Percentiles rank a stretch among this genome's conserved stretches.
These are phyloP conservation scores for Saccharomyces paradoxus DNA, from an alignment of 805 yeast genomes.

Conservation along the genomic window DNA sequence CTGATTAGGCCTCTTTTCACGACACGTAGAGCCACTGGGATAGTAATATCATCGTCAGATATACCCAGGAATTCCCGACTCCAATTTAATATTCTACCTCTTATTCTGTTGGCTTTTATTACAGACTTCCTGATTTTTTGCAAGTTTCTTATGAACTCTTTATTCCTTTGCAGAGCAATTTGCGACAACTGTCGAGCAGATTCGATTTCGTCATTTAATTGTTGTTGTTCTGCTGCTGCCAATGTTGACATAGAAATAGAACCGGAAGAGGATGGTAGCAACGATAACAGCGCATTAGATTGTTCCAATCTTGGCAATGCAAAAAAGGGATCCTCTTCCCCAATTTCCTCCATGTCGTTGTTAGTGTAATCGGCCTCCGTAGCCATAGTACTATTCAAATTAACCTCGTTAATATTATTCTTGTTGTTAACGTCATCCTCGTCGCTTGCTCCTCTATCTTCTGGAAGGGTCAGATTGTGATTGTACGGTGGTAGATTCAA, in stretches of 20 bases:
- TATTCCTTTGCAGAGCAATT: constrained; percentile 72
- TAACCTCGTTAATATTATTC: constrained; percentile 2
- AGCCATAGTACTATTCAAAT: background rate
- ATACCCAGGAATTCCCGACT: constrained; percentile 74
- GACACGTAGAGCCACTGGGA: constrained; percentile 30
- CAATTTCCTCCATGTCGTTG: constrained; percentile 10
- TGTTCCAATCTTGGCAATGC: constrained; percentile 44
- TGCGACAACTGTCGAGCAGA: constrained; percentile 66
- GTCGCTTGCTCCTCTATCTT: constrained; percentile 13
- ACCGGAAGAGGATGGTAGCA: constrained; percentile 5
- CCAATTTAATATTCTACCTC: constrained; percentile 69
- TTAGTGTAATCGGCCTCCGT: constrained; percentile 17
- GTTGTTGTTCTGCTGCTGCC: constrained; percentile 12
- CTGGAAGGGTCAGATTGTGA: constrained; percentile 41
- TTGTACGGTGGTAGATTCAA: constrained; percentile 63
- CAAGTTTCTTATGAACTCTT: constrained; percentile 78
- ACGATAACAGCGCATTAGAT: constrained; percentile 9
- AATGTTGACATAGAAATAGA: background rate
- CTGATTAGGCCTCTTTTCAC: constrained; percentile 32
- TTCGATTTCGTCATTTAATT: constrained; percentile 47
- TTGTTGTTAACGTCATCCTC: constrained; percentile 7
- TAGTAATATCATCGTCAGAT: constrained; percentile 38
- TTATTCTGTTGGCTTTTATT: constrained; percentile 68
- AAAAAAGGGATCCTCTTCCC: constrained; percentile 53
- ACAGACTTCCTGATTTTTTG: constrained; percentile 66